Conservation (phyloP, 1,284 basidiomycete species). For the Inonotus hispidus region DNA sequence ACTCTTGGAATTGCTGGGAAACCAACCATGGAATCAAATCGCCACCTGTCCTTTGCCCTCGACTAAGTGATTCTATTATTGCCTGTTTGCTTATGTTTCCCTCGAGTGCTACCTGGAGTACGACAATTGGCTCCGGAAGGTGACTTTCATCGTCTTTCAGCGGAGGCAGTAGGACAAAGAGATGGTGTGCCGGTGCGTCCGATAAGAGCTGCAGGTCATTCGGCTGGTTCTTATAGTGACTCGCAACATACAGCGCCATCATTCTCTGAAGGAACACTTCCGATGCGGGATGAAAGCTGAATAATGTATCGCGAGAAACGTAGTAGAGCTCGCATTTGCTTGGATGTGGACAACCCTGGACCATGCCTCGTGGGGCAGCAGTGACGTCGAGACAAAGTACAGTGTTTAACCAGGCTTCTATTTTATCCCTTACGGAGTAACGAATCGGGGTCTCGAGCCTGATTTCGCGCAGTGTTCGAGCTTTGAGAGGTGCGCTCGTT, state of each 20-base stretch:
- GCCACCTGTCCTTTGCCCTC: constrained; percentile 81
- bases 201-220: constrained; percentile 97
- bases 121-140: constrained; percentile 91
- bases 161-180: constrained; percentile 94
- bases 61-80: constrained; percentile 80
- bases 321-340: constrained; percentile 93
- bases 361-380: constrained; percentile 52
- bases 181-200: constrained; percentile 94
- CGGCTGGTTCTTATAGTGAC: constrained; percentile 99
- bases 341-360: constrained; percentile 88
- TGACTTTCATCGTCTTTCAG: constrained; percentile 81
- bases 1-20: constrained; percentile 95
- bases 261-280: constrained; percentile 97
- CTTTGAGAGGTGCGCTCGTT: constrained; percentile 55
- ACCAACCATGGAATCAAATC: constrained; percentile 99
- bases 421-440: constrained; percentile 81
- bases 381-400: constrained; percentile 94
- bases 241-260: constrained; percentile 97
- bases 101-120: constrained; percentile 93
- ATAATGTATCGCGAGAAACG: constrained; percentile 94
- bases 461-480: constrained; percentile 85
- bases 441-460: constrained; percentile 95
- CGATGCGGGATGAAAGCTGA: constrained; percentile 95
- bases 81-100: constrained; percentile 86
- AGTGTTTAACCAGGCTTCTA: constrained; percentile 94